Percentiles rank a stretch among this genome's conserved stretches.
Conservation (phyloP, 768 basidiomycete species). For the Ephemerocybe angulata region DNA sequence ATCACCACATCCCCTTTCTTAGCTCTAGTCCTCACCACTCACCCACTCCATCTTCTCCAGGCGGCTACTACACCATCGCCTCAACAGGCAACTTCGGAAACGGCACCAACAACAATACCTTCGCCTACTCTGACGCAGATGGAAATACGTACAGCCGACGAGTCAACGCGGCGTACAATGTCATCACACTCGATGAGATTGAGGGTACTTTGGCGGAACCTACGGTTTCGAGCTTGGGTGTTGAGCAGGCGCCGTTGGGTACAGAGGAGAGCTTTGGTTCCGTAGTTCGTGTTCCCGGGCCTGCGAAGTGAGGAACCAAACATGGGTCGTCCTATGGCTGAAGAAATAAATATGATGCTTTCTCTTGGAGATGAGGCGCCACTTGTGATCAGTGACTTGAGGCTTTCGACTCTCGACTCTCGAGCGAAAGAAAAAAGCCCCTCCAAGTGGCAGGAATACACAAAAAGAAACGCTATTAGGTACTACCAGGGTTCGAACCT, state of each 20-base stretch:
- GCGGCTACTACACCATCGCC: constrained; percentile 45
- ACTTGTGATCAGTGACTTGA: too few relatives aligned
- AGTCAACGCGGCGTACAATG: constrained; percentile 59
- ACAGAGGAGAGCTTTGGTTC: too few relatives aligned
- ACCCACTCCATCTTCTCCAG: constrained; percentile 23
- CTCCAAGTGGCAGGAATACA: too few relatives aligned
- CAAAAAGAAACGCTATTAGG: constrained; percentile 13
- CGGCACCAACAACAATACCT: constrained; percentile 67
- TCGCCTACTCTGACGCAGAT: constrained; percentile 53
- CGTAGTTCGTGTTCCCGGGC: too few relatives aligned
- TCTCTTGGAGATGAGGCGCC: too few relatives aligned
- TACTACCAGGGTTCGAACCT: constrained; percentile 34
- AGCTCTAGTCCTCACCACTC: background rate
- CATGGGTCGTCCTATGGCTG: too few relatives aligned
- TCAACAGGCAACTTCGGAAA: constrained; percentile 55
- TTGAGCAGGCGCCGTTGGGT: too few relatives aligned
- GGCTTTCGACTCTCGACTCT: too few relatives aligned
- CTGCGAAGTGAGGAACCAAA: too few relatives aligned
- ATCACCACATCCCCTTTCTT: background rate
- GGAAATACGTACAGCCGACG: constrained; percentile 61
- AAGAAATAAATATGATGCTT: too few relatives aligned
- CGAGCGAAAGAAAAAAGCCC: too few relatives aligned
- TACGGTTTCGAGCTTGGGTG: too few relatives aligned
- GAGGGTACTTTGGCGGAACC: constrained; percentile 44
- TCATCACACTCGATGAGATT: constrained; percentile 57